Conservation (phyloP, 176 grass and related monocot species). For the Bolboschoenus planiculmis region DNA sequence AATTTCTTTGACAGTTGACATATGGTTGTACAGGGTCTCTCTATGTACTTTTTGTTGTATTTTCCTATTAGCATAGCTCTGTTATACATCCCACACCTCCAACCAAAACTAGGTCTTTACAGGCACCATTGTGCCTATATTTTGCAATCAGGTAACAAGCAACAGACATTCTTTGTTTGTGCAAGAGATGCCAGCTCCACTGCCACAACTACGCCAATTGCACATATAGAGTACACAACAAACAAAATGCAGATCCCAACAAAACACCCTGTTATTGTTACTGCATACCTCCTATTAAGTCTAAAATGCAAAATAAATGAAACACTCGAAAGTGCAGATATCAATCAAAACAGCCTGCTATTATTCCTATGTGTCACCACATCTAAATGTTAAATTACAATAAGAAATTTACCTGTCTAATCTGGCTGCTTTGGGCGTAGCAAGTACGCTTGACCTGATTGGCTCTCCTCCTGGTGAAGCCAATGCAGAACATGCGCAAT, state of each 20-base stretch:
- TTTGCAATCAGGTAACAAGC: too few relatives aligned
- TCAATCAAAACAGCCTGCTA: not conserved
- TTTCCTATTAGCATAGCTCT: not conserved
- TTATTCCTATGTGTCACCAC: not conserved
- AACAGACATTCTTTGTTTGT: too few relatives aligned
- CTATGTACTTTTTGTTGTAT: not conserved
- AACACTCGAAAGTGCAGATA: too few relatives aligned
- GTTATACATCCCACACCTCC: too few relatives aligned
- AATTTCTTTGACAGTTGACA: not conserved
- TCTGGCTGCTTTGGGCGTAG: slow-evolving; percentile 82
- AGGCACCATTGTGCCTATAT: too few relatives aligned
- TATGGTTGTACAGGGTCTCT: too few relatives aligned
- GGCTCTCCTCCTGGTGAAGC: slow-evolving; percentile 68
- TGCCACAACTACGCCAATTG: too few relatives aligned
- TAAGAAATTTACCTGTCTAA: slow-evolving; percentile 55
- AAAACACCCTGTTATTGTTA: too few relatives aligned
- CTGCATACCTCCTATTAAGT: too few relatives aligned
- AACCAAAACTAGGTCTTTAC: not conserved
- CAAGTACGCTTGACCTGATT: slow-evolving; percentile 97
- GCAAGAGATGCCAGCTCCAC: too few relatives aligned
- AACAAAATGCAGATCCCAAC: not conserved
- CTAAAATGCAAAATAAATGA: too few relatives aligned
- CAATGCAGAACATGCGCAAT: slow-evolving; percentile 74
- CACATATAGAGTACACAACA: not conserved
- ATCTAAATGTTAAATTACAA: not conserved